phyloP scores from a whole-genome alignment of 306 rosid species.

The Cotoneaster glaucophyllus region DNA sequence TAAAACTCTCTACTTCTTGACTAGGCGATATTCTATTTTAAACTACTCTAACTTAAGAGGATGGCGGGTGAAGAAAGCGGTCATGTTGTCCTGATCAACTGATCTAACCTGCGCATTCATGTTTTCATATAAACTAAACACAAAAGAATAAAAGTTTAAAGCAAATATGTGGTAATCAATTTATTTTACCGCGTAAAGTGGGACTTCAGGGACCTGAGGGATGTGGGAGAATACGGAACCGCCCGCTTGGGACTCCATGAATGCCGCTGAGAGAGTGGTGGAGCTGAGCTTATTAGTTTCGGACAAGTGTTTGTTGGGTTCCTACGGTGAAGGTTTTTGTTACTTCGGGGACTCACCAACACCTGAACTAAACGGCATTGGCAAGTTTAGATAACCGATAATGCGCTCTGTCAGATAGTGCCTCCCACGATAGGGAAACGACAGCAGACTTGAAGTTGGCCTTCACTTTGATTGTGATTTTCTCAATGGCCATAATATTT shows the following conservation, averaged over 20 bases:
- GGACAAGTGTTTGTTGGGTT: not conserved
- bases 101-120: no score
- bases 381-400: not conserved
- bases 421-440: not conserved
- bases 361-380: no score
- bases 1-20: no score
- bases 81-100: no score
- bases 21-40: not conserved
- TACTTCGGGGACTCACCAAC: not conserved
- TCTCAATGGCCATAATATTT: no score
- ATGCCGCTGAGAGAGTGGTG: not conserved
- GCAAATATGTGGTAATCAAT: not conserved
- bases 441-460: no score
- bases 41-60: no score
- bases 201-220: constrained; percentile 73
- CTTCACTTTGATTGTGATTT: no score
- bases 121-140: no score
- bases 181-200: constrained; percentile 65
- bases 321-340: not conserved
- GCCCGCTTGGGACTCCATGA: constrained; percentile 3
- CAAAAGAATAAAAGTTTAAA: not conserved
- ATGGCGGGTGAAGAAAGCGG: no score
- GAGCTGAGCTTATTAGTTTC: not conserved
- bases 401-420: not conserved
- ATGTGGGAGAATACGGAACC: constrained; percentile 57